Conservation (phyloP, 768 basidiomycete species). For the Termitomyces sp. region DNA sequence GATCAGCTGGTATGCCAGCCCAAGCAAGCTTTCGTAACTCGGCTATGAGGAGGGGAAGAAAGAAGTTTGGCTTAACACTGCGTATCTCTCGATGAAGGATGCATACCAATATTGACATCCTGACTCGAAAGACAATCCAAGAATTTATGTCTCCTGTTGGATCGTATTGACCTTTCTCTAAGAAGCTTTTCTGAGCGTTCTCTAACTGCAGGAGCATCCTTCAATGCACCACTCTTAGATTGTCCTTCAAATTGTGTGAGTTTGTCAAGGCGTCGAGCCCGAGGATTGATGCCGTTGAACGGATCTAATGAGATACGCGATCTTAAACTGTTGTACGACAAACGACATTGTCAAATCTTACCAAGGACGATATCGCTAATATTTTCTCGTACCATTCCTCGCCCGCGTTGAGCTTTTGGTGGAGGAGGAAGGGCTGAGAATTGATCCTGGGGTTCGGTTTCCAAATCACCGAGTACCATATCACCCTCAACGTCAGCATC, state of each 20-base stretch:
- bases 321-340: conserved; percentile 19
- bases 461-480: conserved; percentile 74
- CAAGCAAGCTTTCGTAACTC: conserved; percentile 90
- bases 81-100: not conserved
- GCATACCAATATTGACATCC: conserved; percentile 79
- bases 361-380: conserved; percentile 75
- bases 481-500: conserved; percentile 72
- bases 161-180: conserved; percentile 72
- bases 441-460: conserved; percentile 40
- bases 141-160: conserved; percentile 77
- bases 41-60: conserved; percentile 31
- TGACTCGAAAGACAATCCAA: conserved; percentile 69
- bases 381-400: conserved; percentile 55
- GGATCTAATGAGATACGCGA: conserved; percentile 42
- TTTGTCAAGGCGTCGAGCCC: conserved; percentile 30
- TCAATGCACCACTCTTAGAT: conserved; percentile 17
- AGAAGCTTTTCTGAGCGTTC: conserved; percentile 56
- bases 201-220: conserved; percentile 21
- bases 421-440: conserved; percentile 20
- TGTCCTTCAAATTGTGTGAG: conserved; percentile 22
- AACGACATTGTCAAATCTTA: conserved; percentile 26
- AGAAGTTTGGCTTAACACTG: not conserved
- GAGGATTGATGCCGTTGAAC: conserved; percentile 46
- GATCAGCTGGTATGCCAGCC: conserved; percentile 86
- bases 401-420: conserved; percentile 38